Conservation (phyloP, 345 rosid genomes). For the Diplotaxis tenuifolia region DNA sequence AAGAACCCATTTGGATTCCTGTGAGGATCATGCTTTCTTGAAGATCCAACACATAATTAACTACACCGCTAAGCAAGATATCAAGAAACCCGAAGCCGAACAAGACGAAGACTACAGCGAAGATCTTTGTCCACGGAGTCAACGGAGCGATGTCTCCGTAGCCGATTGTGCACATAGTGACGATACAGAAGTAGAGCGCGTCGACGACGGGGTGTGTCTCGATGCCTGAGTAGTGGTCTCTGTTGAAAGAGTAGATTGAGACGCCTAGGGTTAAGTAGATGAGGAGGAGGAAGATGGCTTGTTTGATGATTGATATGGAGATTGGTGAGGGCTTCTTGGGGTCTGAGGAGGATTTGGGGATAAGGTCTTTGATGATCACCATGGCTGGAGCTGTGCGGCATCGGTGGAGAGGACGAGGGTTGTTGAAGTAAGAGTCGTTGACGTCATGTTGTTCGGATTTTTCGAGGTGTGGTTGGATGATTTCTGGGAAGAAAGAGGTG, state of each 20-base stretch:
- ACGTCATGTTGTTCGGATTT: slow-evolving; percentile 4
- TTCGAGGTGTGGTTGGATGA: slow-evolving; percentile 25
- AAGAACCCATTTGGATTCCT: slow-evolving; percentile 40
- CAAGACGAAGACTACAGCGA: slow-evolving; percentile 65
- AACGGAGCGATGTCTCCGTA: slow-evolving; percentile 76
- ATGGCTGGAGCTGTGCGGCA: slow-evolving; percentile 85
- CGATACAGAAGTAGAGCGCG: slow-evolving; percentile 76
- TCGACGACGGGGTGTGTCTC: slow-evolving; percentile 83
- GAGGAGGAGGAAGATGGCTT: slow-evolving; percentile 51
- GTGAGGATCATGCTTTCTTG: slow-evolving; percentile 61
- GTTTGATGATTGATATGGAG: slow-evolving; percentile 50
- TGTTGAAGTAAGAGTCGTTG: not conserved
- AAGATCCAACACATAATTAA: slow-evolving; percentile 60
- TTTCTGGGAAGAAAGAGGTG: slow-evolving; percentile 43
- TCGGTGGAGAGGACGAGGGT: slow-evolving; percentile 56
- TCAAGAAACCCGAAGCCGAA: slow-evolving; percentile 73
- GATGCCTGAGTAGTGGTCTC: slow-evolving; percentile 60
- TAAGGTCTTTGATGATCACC: slow-evolving; percentile 52
- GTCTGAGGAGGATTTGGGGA: slow-evolving; percentile 31
- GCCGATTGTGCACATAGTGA: slow-evolving; percentile 82
- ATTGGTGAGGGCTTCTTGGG: slow-evolving; percentile 42
- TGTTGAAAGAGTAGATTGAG: slow-evolving; percentile 53
- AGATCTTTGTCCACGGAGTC: slow-evolving; percentile 58
- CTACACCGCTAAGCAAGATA: slow-evolving; percentile 61
- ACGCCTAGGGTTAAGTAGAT: slow-evolving; percentile 63